Evolutionary conservation across 225 moss, liverwort and hornwort genomes (phyloP).

Genomic region (Ulota crispa): DNA sequence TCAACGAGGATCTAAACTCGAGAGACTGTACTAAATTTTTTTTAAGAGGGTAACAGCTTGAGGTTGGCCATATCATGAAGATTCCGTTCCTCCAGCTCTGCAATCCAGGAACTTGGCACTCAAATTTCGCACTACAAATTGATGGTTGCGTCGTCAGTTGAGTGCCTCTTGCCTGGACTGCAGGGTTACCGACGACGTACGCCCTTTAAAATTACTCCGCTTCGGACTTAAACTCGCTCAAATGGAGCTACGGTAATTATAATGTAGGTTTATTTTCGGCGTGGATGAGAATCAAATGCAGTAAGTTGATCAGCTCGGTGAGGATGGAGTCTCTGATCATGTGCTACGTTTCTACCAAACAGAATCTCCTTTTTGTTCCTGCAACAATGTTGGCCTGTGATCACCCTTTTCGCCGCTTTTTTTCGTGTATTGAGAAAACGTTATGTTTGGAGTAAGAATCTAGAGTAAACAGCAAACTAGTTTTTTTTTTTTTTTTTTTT

Average conservation of each 20-base stretch:
- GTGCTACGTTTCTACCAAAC: neutral
- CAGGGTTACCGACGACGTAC: slow-evolving; percentile 37
- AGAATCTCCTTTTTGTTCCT: neutral
- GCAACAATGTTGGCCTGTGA: too few relatives aligned
- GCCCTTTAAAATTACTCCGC: neutral
- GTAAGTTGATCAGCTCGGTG: neutral
- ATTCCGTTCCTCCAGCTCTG: slow-evolving; percentile 34
- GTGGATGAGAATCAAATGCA: neutral
- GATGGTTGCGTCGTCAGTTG: neutral
- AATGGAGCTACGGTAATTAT: neutral
- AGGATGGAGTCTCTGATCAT: neutral
- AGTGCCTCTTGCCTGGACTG: slow-evolving; percentile 51
- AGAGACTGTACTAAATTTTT: slow-evolving; percentile 4
- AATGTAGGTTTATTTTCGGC: neutral
- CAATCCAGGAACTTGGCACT: slow-evolving; percentile 46
- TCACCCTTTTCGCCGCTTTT: too few relatives aligned
- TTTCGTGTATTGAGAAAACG: too few relatives aligned
- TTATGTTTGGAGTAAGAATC: too few relatives aligned
- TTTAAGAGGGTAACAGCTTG: slow-evolving; percentile 12
- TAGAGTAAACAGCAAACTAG: too few relatives aligned
- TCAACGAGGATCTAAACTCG: neutral
- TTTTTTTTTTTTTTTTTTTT: too few relatives aligned
- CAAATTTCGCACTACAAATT: neutral
- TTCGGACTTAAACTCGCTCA: neutral
- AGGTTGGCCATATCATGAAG: slow-evolving; percentile 24